Evolutionary conservation across 2,329 filamentous ascomycete genomes (phyloP).

Genomic region (Penicillium expansum): DNA sequence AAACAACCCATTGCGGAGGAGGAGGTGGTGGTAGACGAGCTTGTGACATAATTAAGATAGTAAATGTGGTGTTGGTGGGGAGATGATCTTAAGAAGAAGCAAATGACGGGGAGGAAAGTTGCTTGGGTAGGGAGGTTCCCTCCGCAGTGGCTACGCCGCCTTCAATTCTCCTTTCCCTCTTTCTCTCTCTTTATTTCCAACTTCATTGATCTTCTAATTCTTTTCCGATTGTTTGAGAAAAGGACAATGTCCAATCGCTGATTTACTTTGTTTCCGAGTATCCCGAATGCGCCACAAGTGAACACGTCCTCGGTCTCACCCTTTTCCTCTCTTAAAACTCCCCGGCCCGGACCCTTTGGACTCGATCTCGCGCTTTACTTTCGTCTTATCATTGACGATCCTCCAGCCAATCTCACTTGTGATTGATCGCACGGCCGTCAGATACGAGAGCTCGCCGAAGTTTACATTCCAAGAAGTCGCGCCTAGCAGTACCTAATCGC

Average conservation of each 20-base stretch:
- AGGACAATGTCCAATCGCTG: slow-evolving; percentile 17
- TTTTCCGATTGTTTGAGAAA: background rate
- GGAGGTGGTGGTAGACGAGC: slow-evolving; percentile 40
- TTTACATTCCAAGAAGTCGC: slow-evolving; percentile 4
- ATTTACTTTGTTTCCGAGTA: slow-evolving; percentile 14
- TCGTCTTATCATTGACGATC: slow-evolving; percentile 1
- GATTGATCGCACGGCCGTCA: slow-evolving; percentile 16
- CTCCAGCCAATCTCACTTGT: slow-evolving; percentile 16
- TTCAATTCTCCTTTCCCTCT: slow-evolving; percentile 24
- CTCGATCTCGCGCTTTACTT: slow-evolving; percentile 5
- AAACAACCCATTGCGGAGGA: slow-evolving; percentile 76
- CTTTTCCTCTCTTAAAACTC: slow-evolving; percentile 16
- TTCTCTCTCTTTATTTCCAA: slow-evolving; percentile 10
- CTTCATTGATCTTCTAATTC: slow-evolving; percentile 4
- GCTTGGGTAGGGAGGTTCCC: slow-evolving; percentile 22
- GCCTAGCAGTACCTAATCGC: slow-evolving; percentile 2
- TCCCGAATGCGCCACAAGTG: slow-evolving; percentile 14
- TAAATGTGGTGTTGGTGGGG: slow-evolving; percentile 3
- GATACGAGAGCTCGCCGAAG: slow-evolving; percentile 8
- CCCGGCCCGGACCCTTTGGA: background rate
- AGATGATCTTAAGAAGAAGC: slow-evolving; percentile 7
- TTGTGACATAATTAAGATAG: slow-evolving; percentile 18
- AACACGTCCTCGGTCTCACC: slow-evolving; percentile 13
- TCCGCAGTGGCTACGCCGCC: slow-evolving; percentile 29
- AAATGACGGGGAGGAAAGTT: slow-evolving; percentile 12